Evolutionary conservation across 2,329 filamentous ascomycete species (phyloP).

Genomic region (Colletotrichum phormii): DNA sequence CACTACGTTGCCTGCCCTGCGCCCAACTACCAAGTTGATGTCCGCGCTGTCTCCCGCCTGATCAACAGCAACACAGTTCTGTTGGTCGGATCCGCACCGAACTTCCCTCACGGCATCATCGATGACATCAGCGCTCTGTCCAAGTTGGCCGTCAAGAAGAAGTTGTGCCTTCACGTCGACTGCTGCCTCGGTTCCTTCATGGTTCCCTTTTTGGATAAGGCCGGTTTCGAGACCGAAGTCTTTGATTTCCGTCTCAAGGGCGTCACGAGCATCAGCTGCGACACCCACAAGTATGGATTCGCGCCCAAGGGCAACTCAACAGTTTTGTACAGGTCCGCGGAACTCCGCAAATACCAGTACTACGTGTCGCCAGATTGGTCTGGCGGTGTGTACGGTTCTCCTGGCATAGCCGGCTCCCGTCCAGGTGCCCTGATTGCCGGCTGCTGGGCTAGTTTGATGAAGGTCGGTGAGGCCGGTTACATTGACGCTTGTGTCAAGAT

Average conservation of each 20-base stretch:
- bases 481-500: constrained; percentile 88
- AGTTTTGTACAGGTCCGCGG: constrained; percentile 85
- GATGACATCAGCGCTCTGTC: constrained; percentile 92
- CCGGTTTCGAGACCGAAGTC: constrained; percentile 88
- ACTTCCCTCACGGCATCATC: constrained; percentile 98
- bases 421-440: constrained; percentile 95
- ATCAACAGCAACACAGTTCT: constrained; percentile 95
- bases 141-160: constrained; percentile 81
- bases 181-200: constrained; percentile 98
- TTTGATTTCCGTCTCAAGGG: constrained; percentile 96
- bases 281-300: constrained; percentile 99
- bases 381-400: constrained; percentile 94
- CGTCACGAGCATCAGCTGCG: constrained; percentile 94
- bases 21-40: constrained; percentile 85
- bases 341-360: constrained; percentile 90
- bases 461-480: constrained; percentile 88
- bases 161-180: constrained; percentile 92
- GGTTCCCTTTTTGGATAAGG: constrained; percentile 89
- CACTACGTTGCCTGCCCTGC: constrained; percentile 90
- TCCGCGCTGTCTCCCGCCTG: constrained; percentile 81
- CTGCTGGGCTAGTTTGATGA: constrained; percentile 94
- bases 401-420: constrained; percentile 89
- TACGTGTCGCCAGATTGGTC: constrained; percentile 96
- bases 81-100: constrained; percentile 93
- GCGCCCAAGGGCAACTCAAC: constrained; percentile 98